These are phyloP conservation scores for Nasturtium officinale DNA, from an alignment of 345 rosid species.

Conservation along the genomic window DNA sequence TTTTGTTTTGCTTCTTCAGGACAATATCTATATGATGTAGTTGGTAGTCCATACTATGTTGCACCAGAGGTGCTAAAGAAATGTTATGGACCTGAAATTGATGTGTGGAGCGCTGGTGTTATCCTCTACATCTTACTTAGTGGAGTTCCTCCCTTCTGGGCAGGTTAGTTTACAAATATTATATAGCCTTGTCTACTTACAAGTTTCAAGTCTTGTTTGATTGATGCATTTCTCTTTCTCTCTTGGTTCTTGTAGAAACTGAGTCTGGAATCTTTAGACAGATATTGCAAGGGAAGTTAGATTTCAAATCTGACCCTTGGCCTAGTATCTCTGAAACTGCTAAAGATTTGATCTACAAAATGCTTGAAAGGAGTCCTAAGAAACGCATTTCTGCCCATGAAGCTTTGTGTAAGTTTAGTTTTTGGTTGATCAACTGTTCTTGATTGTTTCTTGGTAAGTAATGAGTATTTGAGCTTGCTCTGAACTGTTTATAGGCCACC, in stretches of 20 bases:
- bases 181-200: background rate
- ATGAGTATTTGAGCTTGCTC: constrained; percentile 23
- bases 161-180: constrained; percentile 52
- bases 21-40: constrained; percentile 78
- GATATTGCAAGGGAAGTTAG: constrained; percentile 83
- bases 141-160: constrained; percentile 98
- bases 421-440: background rate
- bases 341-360: constrained; percentile 77
- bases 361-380: constrained; percentile 92
- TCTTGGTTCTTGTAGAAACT: constrained; percentile 56
- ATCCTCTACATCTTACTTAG: constrained; percentile 93
- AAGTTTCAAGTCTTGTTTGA: constrained; percentile 16
- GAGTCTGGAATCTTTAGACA: constrained; percentile 96
- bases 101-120: constrained; percentile 99
- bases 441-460: background rate
- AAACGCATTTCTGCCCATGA: constrained; percentile 86
- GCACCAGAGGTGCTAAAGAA: constrained; percentile 95
- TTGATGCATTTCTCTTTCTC: background rate
- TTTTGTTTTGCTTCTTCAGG: constrained; percentile 50
- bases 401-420: constrained; percentile 67
- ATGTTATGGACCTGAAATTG: constrained; percentile 87
- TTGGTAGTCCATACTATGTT: constrained; percentile 97
- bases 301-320: constrained; percentile 93
- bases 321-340: constrained; percentile 89
- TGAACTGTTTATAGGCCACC: constrained; percentile 66